Evolutionary conservation across 2,329 filamentous ascomycete species (phyloP).

Genomic region (Colletotrichum euphorbiae): DNA sequence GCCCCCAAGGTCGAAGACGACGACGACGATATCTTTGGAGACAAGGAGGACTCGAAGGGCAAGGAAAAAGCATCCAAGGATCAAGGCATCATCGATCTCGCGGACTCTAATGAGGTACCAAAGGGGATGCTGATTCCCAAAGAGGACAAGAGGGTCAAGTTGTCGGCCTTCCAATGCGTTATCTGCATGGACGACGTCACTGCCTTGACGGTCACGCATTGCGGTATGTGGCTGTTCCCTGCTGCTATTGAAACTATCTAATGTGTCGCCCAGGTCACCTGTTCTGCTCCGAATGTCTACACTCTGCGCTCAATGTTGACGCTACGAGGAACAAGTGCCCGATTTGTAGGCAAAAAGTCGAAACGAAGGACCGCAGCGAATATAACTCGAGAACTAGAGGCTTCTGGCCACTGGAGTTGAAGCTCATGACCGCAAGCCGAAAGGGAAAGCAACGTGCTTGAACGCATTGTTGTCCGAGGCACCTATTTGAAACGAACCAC

Average conservation of each 20-base stretch:
- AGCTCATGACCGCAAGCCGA: constrained; percentile 68
- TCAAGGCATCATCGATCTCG: constrained; percentile 54
- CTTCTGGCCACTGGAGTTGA: constrained; percentile 70
- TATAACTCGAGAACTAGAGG: constrained; percentile 62
- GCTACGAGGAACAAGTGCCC: constrained; percentile 69
- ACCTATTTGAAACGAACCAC: no score
- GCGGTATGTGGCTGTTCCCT: constrained; percentile 62
- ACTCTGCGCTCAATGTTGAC: constrained; percentile 69
- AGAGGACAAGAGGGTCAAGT: constrained; percentile 62
- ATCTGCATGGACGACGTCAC: constrained; percentile 75
- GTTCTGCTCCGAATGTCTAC: constrained; percentile 72
- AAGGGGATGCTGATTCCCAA: constrained; percentile 57
- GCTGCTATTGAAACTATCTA: background rate
- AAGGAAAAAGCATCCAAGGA: constrained; percentile 44
- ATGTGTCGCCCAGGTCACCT: constrained; percentile 63
- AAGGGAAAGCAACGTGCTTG: constrained; percentile 58
- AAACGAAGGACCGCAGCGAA: constrained; percentile 55
- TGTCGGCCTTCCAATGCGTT: constrained; percentile 71
- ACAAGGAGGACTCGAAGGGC: constrained; percentile 31
- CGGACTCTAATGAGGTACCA: constrained; percentile 57
- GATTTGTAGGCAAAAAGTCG: constrained; percentile 71
- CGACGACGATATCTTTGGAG: constrained; percentile 47
- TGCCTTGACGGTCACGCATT: constrained; percentile 72
- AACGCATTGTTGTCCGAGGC: background rate
- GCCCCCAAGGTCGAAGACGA: constrained; percentile 38